Evolutionary conservation across 148 eudicot genomes (phyloP), one percentile per base, ranked within the genome.

Genomic region (Fagopyrum homotropicum): DNA sequence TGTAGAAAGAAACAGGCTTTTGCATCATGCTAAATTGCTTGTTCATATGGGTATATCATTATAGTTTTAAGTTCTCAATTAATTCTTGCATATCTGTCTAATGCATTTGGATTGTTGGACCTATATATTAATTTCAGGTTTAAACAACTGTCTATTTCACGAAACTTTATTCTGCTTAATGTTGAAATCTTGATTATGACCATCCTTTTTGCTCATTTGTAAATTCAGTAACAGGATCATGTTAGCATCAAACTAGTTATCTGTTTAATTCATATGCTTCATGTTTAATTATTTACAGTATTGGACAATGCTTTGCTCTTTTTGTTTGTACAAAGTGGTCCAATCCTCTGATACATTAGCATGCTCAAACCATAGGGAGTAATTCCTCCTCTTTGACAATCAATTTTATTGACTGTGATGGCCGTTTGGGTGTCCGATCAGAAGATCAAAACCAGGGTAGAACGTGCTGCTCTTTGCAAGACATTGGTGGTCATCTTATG

Each of bases 281-380:
- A 16, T 64, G 47, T 75, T 68, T 73, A 55, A 22, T 79, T 81
- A 74, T 75, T 40, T 16, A 4, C 90, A 93, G 95, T 78, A 91
- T 93, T 1, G 77, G 97, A 92, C 9, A 91, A 83, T 91, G 94
- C 88, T 91, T 93, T 86, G 88, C 97, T 2, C 91, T 91, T 84
- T 94, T 93, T 81, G 93, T 93, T 77, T 93, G 98, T 75, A 91
- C 95, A 64, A 93, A 88, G 86, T 93, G 98, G 98, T 89, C 94
- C 48, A 93, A 93, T 79, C 97, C 97, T 45, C 76, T 83, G 81
- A 91, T 93, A 75, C 90, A 91, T 78, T 75, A 87, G 82, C 80
- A 77, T 77, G 59, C 82, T 45, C 75, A 66, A 30, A 76, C 85
- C 49, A 83, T 55, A 75, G 94, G 83, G 78, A 84, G 85, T 57